Evolutionary conservation across 495 filamentous ascomycete genomes (phyloP), one percentile per base, ranked within the genome.

Genomic region (Lophiostoma macrostomum): DNA sequence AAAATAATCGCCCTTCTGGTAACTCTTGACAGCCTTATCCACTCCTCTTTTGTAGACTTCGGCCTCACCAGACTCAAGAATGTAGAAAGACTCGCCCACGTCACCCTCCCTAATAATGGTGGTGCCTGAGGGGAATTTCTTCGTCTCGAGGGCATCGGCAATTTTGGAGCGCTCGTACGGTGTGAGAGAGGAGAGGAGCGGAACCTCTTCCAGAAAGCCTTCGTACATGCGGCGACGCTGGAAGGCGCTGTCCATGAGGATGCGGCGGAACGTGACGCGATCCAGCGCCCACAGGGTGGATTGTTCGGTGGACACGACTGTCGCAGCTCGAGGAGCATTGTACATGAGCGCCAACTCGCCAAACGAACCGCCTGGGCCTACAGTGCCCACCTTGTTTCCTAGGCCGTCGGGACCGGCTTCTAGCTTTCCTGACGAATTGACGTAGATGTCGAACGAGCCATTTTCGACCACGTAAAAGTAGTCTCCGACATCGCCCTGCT

Each of bases 271-370:
- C 4, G 93, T 98, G 40, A 97, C 79, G 27, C 93, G 88, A 67
- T 98, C 93, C 35, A 98, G 74, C 11, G 88, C 88, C 93, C 93
- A 98, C 5, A 98, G 79, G 1, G 84, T 91, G 66, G 84, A 88
- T 3, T 84, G 61, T 45, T 94, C 90, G 22, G 83, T 83, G 14
- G 87, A 93, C 45, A 94, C 80, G 45, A 98, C 89, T 1, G 93
- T 97, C 3, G 93, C 93, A n/a, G 94, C 94, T 62, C 93, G 86
- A 3, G 94, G 93, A 13, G 93, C 90, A 63, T 96, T 96, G 73
- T 98, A 98, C 93, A 98, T 97, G 63, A 98, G 76, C 19, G 93
- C 93, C 42, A 98, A 75, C 72, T 98, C 93, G 56, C 93, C 93
- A 72, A 98, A 98, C n/a, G 88, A 94, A 45, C 91, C 90, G 23